Evolutionary conservation across 331 rosid genomes (phyloP).

Genomic region (Pyrus hybrid): DNA sequence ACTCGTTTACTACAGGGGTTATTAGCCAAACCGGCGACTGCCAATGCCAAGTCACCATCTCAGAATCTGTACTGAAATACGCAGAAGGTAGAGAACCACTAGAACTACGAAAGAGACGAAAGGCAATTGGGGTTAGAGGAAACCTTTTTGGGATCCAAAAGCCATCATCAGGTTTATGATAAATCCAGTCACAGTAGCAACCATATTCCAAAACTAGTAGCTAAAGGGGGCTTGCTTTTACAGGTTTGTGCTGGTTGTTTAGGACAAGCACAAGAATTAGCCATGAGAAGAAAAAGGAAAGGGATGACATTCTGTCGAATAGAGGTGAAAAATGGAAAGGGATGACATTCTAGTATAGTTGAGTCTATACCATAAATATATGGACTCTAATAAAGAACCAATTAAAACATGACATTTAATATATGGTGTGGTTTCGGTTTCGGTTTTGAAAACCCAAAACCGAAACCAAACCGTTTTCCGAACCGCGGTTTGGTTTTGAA

Average conservation of each 20-base stretch:
- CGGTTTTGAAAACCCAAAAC: too few relatives aligned
- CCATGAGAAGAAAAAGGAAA: slow-evolving; percentile 82
- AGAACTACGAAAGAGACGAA: slow-evolving; percentile 57
- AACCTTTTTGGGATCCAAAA: slow-evolving; percentile 53
- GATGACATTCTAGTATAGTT: too few relatives aligned
- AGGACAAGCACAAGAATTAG: slow-evolving; percentile 64
- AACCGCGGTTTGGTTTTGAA: too few relatives aligned
- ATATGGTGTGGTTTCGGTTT: too few relatives aligned
- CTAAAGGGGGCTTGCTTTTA: slow-evolving; percentile 76
- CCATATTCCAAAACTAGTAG: slow-evolving; percentile 80
- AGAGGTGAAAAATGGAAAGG: too few relatives aligned
- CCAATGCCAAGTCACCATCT: slow-evolving; percentile 89
- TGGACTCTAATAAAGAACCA: too few relatives aligned
- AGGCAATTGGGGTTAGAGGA: slow-evolving; percentile 59
- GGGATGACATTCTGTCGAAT: too few relatives aligned
- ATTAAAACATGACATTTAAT: too few relatives aligned
- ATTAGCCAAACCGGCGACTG: slow-evolving; percentile 92
- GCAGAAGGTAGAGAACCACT: slow-evolving; percentile 71
- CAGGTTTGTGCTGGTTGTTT: slow-evolving; percentile 34
- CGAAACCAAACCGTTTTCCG: too few relatives aligned
- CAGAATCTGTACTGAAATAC: slow-evolving; percentile 62
- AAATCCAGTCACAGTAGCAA: slow-evolving; percentile 64
- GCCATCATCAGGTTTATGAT: slow-evolving; percentile 45
- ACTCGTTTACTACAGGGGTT: slow-evolving; percentile 72
- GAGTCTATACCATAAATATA: too few relatives aligned